Conservation (phyloP, 1,139 yeast genomes). For the Diutina rugosa region DNA sequence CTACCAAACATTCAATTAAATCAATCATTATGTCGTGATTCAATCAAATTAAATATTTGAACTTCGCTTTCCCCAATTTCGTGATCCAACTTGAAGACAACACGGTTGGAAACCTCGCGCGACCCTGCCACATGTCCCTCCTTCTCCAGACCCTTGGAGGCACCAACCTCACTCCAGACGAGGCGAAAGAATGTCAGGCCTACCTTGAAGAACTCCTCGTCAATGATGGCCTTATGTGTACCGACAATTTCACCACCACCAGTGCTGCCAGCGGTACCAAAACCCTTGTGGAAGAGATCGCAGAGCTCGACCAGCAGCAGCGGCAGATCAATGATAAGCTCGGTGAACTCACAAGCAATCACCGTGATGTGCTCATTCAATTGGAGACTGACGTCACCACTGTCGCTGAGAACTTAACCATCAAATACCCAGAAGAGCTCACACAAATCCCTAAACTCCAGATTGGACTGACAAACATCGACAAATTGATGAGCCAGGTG, state of each 20-base stretch:
- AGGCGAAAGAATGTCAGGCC: constrained; percentile 3
- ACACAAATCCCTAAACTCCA: neutral
- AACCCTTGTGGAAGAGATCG: constrained; percentile 32
- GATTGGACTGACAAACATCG: constrained; percentile 6
- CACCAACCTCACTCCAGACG: neutral
- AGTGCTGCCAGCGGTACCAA: constrained; percentile 5
- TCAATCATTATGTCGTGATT: no score
- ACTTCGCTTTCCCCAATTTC: no score
- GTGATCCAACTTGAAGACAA: neutral
- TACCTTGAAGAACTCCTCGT: constrained; percentile 17
- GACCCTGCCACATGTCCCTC: neutral
- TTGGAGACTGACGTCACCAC: constrained; percentile 19
- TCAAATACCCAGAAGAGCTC: constrained; percentile 5
- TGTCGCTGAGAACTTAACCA: constrained; percentile 12
- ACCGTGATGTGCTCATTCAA: constrained; percentile 28
- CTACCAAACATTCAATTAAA: no score
- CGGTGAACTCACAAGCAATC: constrained; percentile 20
- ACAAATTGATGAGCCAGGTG: constrained; percentile 12
- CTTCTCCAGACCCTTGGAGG: neutral
- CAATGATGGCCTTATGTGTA: constrained; percentile 29
- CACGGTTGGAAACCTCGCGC: neutral
- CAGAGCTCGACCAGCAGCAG: constrained; percentile 27
- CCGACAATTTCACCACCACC: constrained; percentile 26
- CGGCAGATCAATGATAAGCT: constrained; percentile 19
- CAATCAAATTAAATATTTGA: no score